These are phyloP conservation scores for Fusarium phyllophilum DNA, from an alignment of 2,329 filamentous ascomycete species.

Conservation along the genomic window DNA sequence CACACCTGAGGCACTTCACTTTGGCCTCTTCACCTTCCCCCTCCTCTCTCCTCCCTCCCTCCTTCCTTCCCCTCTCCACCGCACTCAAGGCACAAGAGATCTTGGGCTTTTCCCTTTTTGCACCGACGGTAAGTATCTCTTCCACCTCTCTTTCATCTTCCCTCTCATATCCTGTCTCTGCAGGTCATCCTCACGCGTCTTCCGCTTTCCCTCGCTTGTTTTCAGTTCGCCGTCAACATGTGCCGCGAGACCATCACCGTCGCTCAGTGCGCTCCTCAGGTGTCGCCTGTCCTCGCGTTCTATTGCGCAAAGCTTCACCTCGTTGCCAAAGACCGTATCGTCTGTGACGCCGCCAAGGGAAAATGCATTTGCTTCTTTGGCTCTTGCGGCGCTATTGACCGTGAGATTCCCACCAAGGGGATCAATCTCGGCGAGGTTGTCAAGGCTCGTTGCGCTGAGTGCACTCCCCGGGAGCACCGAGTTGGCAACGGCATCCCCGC, in stretches of 20 bases:
- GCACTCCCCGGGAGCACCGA: constrained; percentile 29
- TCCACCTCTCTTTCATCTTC: background rate
- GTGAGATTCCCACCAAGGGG: background rate
- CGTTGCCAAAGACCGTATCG: constrained; percentile 13
- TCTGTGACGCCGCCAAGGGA: constrained; percentile 27
- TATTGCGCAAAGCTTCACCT: constrained; percentile 42
- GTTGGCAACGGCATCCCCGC: constrained; percentile 14
- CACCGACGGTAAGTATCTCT: background rate
- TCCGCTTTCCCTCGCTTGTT: background rate
- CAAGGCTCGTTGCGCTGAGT: constrained; percentile 28
- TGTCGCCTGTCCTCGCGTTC: background rate
- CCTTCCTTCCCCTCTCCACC: background rate
- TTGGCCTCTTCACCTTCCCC: too few relatives aligned
- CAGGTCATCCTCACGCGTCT: background rate
- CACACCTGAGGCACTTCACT: background rate
- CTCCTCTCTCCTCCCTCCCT: background rate
- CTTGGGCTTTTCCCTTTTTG: background rate
- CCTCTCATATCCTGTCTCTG: background rate
- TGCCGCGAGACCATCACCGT: constrained; percentile 37
- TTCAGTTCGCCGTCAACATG: constrained; percentile 19
- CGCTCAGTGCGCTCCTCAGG: constrained; percentile 35
- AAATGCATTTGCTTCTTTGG: constrained; percentile 41
- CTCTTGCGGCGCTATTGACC: constrained; percentile 33
- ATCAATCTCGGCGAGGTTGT: constrained; percentile 13
- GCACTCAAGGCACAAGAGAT: background rate